A percentile compares a stretch with the other conserved stretches of the same genome.
Evolutionary conservation across 495 filamentous ascomycete genomes (phyloP).

Genomic region (Trichocladium uniseriatum): DNA sequence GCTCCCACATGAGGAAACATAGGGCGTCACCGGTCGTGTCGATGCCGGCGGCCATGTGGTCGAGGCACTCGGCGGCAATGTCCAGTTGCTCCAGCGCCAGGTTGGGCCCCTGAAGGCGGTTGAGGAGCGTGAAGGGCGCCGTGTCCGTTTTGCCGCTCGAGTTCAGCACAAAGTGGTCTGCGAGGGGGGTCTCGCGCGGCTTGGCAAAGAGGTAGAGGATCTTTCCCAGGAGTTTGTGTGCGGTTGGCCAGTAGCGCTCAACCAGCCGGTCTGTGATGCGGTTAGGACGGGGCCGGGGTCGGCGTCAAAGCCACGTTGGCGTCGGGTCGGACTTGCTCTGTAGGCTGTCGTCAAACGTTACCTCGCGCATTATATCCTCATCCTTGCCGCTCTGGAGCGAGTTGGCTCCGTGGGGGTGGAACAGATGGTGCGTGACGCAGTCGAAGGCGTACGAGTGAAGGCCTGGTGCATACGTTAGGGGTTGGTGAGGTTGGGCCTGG

Average conservation of each 20-base stretch:
- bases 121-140: conserved; percentile 36
- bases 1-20: conserved; percentile 58
- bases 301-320: background rate
- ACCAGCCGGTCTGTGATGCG: conserved; percentile 32
- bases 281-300: background rate
- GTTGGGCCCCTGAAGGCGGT: conserved; percentile 29
- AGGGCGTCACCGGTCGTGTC: conserved; percentile 59
- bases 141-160: conserved; percentile 27
- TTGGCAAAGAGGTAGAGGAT: conserved; percentile 34
- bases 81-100: conserved; percentile 28
- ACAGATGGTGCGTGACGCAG: conserved; percentile 55
- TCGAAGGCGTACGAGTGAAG: conserved; percentile 57
- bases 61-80: conserved; percentile 40
- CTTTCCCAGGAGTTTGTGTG: conserved; percentile 31
- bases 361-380: conserved; percentile 54
- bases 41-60: conserved; percentile 53
- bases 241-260: conserved; percentile 31
- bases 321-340: conserved; percentile 38
- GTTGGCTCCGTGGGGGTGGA: conserved; percentile 51
- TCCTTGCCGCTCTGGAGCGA: conserved; percentile 44
- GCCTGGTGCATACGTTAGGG: conserved; percentile 9
- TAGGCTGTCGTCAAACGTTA: conserved; percentile 55
- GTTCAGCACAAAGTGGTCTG: conserved; percentile 35
- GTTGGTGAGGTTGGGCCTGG: background rate
- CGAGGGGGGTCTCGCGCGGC: conserved; percentile 38